Evolutionary conservation across 306 rosid species (phyloP).

Genomic region (Castanea mollissima): DNA sequence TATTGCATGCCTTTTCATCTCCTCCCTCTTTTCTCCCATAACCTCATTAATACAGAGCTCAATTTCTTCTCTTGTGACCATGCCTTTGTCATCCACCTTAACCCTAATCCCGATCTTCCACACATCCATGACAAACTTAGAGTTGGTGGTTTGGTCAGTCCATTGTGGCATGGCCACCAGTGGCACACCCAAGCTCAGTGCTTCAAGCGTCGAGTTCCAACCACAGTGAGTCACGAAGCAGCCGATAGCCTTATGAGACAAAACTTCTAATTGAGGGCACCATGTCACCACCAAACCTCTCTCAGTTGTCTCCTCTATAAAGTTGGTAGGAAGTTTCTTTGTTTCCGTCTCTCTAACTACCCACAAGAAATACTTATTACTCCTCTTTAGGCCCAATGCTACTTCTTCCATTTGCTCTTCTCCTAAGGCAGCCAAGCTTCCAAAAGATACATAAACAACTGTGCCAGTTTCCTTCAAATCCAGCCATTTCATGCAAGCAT

Average conservation of each 20-base stretch:
- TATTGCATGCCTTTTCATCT: constrained; percentile 1
- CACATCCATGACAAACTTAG: constrained; percentile 14
- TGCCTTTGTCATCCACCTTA: background rate
- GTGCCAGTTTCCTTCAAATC: constrained; percentile 7
- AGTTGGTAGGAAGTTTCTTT: constrained; percentile 12
- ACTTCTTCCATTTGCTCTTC: constrained; percentile 25
- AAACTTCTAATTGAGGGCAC: constrained; percentile 18
- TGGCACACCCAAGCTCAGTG: constrained; percentile 19
- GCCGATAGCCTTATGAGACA: constrained; percentile 6
- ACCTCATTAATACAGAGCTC: background rate
- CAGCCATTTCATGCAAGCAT: constrained; percentile 16
- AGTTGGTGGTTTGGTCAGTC: constrained; percentile 19
- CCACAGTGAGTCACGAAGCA: constrained; percentile 23
- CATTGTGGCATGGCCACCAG: constrained; percentile 18
- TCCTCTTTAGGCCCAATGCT: background rate
- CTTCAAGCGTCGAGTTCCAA: constrained; percentile 23
- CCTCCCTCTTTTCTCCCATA: constrained; percentile 13
- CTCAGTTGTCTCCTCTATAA: background rate
- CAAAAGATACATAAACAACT: constrained; percentile 14
- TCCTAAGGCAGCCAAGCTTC: constrained; percentile 6
- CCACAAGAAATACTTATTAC: constrained; percentile 12
- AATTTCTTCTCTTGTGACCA: constrained; percentile 13
- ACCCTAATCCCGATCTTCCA: constrained; percentile 22
- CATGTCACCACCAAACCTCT: constrained; percentile 16
- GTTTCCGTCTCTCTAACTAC: constrained; percentile 17